Evolutionary conservation across 164 flowering plant genomes (phyloP).

Genomic region (Vitis rotundifolia): DNA sequence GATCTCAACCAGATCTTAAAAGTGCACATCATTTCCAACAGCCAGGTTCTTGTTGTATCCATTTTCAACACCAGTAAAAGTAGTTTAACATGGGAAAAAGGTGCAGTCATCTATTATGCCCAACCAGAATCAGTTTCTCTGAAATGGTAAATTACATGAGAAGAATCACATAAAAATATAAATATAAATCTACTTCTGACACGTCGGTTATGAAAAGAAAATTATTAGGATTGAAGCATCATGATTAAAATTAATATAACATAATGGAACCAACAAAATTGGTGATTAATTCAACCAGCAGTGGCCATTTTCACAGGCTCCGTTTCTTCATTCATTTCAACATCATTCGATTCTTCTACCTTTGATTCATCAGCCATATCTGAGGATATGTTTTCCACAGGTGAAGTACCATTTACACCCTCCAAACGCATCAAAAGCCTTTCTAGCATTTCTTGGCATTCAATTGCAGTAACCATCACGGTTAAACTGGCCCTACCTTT

Average conservation of each 20-base stretch:
- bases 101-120: background rate
- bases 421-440: constrained; percentile 52
- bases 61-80: background rate
- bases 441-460: constrained; percentile 81
- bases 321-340: constrained; percentile 1
- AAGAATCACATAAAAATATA: background rate
- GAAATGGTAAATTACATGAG: background rate
- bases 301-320: background rate
- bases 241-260: background rate
- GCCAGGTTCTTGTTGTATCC: too few relatives aligned
- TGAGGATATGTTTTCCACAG: constrained; percentile 12
- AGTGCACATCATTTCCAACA: too few relatives aligned
- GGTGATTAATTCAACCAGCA: background rate
- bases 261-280: background rate
- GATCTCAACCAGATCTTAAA: background rate
- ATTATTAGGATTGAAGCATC: background rate
- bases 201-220: background rate
- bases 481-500: constrained; percentile 69
- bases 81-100: background rate
- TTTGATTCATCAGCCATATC: constrained; percentile 3
- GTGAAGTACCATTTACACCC: constrained; percentile 10
- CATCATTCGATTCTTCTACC: background rate
- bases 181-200: background rate
- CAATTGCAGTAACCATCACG: constrained; percentile 80
- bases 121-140: background rate